A percentile compares a stretch with the other conserved stretches of the same genome.
Conservation (phyloP, 768 basidiomycete species). For the Boletus reticuloceps region DNA sequence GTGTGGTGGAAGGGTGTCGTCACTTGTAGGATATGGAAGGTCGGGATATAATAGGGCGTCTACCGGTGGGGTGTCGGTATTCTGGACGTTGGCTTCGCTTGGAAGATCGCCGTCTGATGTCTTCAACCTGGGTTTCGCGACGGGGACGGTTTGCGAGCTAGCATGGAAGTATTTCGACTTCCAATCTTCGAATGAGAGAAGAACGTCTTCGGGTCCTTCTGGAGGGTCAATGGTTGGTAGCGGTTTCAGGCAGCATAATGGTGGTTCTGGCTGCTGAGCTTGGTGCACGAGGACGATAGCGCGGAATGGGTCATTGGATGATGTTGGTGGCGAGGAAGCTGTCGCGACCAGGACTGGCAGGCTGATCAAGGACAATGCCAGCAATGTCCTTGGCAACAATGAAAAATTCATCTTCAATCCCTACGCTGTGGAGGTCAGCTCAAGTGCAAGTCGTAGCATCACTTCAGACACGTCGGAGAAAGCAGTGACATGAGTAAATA, state of each 20-base stretch:
- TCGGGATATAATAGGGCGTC: slow-evolving; percentile 10
- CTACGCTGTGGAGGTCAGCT: not conserved
- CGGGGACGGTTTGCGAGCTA: slow-evolving; percentile 29
- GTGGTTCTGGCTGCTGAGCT: slow-evolving; percentile 45
- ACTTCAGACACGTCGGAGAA: no score
- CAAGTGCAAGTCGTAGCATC: not conserved
- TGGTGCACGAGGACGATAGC: slow-evolving; percentile 50
- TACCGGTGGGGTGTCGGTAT: slow-evolving; percentile 1
- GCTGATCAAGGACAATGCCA: slow-evolving; percentile 35
- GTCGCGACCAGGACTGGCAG: slow-evolving; percentile 30
- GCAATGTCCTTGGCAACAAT: slow-evolving; percentile 15
- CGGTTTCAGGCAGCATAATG: slow-evolving; percentile 69
- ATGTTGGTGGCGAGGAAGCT: slow-evolving; percentile 32
- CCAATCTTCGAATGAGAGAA: slow-evolving; percentile 89
- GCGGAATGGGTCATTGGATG: slow-evolving; percentile 59
- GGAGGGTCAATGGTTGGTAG: slow-evolving; percentile 33
- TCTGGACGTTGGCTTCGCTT: not conserved
- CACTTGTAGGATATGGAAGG: not conserved
- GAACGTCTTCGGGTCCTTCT: slow-evolving; percentile 53
- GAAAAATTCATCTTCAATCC: slow-evolving; percentile 6
- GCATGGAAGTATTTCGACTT: slow-evolving; percentile 62
- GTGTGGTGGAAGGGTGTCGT: slow-evolving; percentile 47
- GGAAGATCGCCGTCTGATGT: not conserved
- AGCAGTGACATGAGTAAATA: no score
- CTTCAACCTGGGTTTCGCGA: slow-evolving; percentile 2